phyloP scores from a whole-genome alignment of 2,329 filamentous ascomycete genomes.

The Rhynchosporium agropyri region DNA sequence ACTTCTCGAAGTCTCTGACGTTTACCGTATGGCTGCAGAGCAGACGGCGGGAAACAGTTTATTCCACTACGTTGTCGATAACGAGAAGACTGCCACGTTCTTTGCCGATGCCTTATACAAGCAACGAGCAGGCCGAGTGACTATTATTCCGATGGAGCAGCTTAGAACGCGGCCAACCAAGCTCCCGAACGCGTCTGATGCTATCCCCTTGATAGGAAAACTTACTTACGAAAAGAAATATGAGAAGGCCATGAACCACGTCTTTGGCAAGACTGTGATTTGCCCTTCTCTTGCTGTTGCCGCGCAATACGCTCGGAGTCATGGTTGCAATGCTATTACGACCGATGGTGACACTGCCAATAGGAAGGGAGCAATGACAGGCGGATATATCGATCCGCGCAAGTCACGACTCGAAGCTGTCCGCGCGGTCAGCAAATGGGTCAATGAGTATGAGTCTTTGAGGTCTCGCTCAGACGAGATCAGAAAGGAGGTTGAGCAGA shows the following conservation, averaged over 20 bases:
- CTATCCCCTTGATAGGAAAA: conserved; percentile 83
- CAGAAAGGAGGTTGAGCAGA: conserved; percentile 68
- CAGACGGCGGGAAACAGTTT: conserved; percentile 89
- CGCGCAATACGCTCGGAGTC: conserved; percentile 87
- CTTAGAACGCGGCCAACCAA: conserved; percentile 72
- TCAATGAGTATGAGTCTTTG: conserved; percentile 72
- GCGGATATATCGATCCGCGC: conserved; percentile 86
- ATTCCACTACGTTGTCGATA: conserved; percentile 96
- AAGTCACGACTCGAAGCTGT: conserved; percentile 87
- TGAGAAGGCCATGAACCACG: conserved; percentile 86
- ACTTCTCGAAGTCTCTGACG: conserved; percentile 82
- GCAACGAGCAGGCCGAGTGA: conserved; percentile 81
- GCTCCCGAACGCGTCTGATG: conserved; percentile 83
- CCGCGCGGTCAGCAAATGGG: conserved; percentile 72
- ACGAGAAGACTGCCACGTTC: conserved; percentile 80
- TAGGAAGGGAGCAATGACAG: conserved; percentile 92
- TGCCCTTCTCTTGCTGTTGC: conserved; percentile 88
- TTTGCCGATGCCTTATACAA: conserved; percentile 79
- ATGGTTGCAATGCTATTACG: conserved; percentile 90
- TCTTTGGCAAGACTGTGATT: conserved; percentile 94
- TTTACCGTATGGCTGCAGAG: conserved; percentile 86
- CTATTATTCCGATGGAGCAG: conserved; percentile 90
- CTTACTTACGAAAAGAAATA: conserved; percentile 76
- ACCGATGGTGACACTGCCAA: conserved; percentile 93
- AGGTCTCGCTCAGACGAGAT: conserved; percentile 66